Evolutionary conservation across 257 asterid species (phyloP).

Genomic region (Echium plantagineum): DNA sequence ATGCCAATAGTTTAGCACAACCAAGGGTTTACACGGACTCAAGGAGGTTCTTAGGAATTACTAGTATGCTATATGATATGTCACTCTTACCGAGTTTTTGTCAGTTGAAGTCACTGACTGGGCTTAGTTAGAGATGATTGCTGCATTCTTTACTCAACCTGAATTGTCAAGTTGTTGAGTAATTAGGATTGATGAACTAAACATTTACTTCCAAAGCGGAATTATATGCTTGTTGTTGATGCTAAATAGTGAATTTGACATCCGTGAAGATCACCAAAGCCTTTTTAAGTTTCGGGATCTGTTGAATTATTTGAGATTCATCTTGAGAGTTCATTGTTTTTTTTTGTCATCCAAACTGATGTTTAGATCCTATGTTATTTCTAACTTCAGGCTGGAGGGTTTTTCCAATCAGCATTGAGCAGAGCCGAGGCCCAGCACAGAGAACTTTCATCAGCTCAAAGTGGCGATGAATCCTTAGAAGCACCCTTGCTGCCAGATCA

Average conservation of each 20-base stretch:
- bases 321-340: neutral
- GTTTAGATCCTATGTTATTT: neutral
- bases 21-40: neutral
- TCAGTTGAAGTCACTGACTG: neutral
- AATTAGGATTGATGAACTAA: neutral
- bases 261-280: neutral
- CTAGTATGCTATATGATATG: neutral
- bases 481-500: conserved; percentile 66
- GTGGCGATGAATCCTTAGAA: conserved; percentile 81
- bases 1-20: too few relatives aligned
- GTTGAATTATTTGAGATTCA: neutral
- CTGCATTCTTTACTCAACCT: too few relatives aligned
- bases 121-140: neutral
- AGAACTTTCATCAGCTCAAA: conserved; percentile 54
- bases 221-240: neutral
- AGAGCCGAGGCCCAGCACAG: conserved; percentile 74
- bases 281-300: neutral
- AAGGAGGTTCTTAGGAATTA: neutral
- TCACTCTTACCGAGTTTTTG: neutral
- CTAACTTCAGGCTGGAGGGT: conserved; percentile 63
- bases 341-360: neutral
- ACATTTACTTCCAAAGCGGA: neutral
- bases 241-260: neutral
- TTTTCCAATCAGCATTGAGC: conserved; percentile 71
- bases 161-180: neutral